Percentiles rank a stretch among this genome's conserved stretches.
Conservation (phyloP, 108 stramenopile species). For the Nitzschia sp. region DNA sequence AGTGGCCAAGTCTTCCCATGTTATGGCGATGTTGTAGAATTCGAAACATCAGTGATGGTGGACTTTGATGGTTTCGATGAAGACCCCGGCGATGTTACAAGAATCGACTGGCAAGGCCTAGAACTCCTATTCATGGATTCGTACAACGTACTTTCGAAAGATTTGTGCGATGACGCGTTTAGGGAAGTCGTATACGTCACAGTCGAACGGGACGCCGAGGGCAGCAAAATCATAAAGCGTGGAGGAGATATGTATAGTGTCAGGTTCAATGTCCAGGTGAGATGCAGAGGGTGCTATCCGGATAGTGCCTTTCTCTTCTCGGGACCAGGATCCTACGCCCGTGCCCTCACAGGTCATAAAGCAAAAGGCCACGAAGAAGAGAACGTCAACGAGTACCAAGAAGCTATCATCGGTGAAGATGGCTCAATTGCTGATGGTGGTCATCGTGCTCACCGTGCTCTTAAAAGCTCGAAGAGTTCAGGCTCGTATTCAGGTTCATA, state of each 20-base stretch:
- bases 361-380: neutral
- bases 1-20: neutral
- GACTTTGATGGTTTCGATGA: constrained; percentile 36
- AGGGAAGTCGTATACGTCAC: constrained; percentile 14
- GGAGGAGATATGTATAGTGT: constrained; percentile 28
- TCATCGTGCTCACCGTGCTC: neutral
- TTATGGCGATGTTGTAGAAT: constrained; percentile 10
- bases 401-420: constrained; percentile 1
- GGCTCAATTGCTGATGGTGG: neutral
- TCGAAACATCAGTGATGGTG: constrained; percentile 27
- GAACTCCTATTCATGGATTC: constrained; percentile 28
- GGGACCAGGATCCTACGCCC: constrained; percentile 5
- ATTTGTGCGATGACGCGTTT: constrained; percentile 25
- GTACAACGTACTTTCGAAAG: constrained; percentile 30
- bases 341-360: constrained; percentile 1
- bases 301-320: constrained; percentile 20
- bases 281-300: constrained; percentile 29
- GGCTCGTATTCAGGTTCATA: too few relatives aligned
- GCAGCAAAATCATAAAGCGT: constrained; percentile 12
- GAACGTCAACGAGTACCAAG: neutral
- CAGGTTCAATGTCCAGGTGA: constrained; percentile 19
- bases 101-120: constrained; percentile 15
- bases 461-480: neutral
- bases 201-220: constrained; percentile 13
- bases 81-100: constrained; percentile 22